Percentiles rank a stretch among this genome's conserved stretches.
Evolutionary conservation across 345 rosid species (phyloP).

Genomic region (Atalantia buxifolia): DNA sequence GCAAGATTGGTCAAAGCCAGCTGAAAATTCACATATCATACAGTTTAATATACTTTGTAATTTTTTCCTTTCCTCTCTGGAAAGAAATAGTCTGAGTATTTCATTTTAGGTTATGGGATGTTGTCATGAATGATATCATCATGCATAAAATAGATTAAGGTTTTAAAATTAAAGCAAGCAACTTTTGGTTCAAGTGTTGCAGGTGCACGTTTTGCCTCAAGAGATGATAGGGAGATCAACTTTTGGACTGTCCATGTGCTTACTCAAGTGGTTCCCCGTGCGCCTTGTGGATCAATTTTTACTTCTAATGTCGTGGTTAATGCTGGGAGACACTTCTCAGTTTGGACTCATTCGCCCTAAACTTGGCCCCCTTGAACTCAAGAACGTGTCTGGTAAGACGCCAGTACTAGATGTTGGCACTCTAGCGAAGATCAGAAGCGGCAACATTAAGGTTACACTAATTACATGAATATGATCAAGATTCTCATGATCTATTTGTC

Average conservation of each 20-base stretch:
- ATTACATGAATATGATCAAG: not conserved
- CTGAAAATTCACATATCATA: not conserved
- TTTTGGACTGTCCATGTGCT: constrained; percentile 69
- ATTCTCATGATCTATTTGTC: not conserved
- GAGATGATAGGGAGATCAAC: constrained; percentile 81
- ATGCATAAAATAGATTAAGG: not conserved
- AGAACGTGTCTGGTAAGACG: constrained; percentile 66
- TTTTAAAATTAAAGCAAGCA: not conserved
- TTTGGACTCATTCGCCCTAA: constrained; percentile 64
- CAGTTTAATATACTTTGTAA: not conserved
- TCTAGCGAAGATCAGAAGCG: constrained; percentile 59
- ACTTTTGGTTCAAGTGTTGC: constrained; percentile 7
- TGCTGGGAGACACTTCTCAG: constrained; percentile 61
- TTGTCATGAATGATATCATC: constrained; percentile 3
- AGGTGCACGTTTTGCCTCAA: constrained; percentile 92
- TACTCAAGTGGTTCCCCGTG: constrained; percentile 78
- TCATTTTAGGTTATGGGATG: not conserved
- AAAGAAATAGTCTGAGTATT: not conserved
- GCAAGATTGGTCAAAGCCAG: constrained; percentile 21
- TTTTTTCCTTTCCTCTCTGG: not conserved
- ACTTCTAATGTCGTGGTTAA: constrained; percentile 44
- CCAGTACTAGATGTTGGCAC: constrained; percentile 87
- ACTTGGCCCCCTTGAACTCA: constrained; percentile 77
- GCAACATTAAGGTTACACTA: constrained; percentile 60
- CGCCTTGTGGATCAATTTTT: constrained; percentile 60